These are phyloP conservation scores for Lactarius indigo DNA, from an alignment of 768 basidiomycete species.

Conservation along the genomic window DNA sequence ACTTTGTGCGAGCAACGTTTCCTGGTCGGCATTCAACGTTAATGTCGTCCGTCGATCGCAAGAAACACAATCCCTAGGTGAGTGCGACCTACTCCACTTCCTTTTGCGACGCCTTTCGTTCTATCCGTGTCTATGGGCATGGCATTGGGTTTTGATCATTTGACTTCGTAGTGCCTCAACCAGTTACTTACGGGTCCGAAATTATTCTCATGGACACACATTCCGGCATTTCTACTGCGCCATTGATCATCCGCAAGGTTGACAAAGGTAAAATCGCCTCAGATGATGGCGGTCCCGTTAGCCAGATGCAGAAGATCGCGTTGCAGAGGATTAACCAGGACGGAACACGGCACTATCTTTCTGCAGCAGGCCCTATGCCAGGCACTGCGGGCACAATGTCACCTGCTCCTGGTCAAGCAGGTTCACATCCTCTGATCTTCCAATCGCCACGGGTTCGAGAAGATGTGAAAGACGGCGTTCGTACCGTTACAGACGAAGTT, in stretches of 20 bases:
- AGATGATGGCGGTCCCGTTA: slow-evolving; percentile 90
- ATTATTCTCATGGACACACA: slow-evolving; percentile 81
- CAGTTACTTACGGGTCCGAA: slow-evolving; percentile 89
- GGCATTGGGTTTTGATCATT: neutral
- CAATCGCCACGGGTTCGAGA: slow-evolving; percentile 77
- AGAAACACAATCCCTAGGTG: slow-evolving; percentile 62
- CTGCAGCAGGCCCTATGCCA: slow-evolving; percentile 81
- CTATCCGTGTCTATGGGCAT: slow-evolving; percentile 16
- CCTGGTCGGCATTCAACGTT: slow-evolving; percentile 94
- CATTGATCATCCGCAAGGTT: slow-evolving; percentile 86
- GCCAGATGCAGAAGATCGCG: slow-evolving; percentile 96
- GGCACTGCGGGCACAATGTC: slow-evolving; percentile 66
- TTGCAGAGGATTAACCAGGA: slow-evolving; percentile 79
- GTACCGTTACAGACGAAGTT: slow-evolving; percentile 78
- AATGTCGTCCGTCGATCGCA: slow-evolving; percentile 78
- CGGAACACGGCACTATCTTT: slow-evolving; percentile 83
- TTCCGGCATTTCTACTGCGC: slow-evolving; percentile 81
- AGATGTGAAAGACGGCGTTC: slow-evolving; percentile 74
- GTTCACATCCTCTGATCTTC: slow-evolving; percentile 78
- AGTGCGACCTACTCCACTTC: slow-evolving; percentile 47
- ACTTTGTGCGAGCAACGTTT: slow-evolving; percentile 83
- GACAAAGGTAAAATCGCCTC: slow-evolving; percentile 83
- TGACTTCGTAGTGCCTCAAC: slow-evolving; percentile 54
- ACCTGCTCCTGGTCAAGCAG: slow-evolving; percentile 76
- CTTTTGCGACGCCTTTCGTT: neutral